Conservation (phyloP, 2,329 filamentous ascomycete species). For the Bipolaris oryzae region DNA sequence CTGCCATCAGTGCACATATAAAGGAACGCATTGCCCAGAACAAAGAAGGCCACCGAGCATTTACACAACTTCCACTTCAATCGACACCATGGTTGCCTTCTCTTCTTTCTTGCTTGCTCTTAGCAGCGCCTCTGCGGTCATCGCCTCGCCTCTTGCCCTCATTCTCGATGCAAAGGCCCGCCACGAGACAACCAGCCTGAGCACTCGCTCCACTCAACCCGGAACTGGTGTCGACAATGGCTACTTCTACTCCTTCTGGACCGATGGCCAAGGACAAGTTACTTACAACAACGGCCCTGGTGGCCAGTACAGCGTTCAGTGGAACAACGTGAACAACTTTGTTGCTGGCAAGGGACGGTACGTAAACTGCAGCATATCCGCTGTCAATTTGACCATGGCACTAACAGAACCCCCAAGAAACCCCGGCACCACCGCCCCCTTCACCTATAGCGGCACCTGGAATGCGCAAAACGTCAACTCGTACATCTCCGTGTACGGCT, state of each 20-base stretch:
- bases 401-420: constrained; percentile 32
- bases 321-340: constrained; percentile 60
- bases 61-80: constrained; percentile 2
- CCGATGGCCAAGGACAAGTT: constrained; percentile 56
- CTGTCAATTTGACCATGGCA: no score
- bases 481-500: constrained; percentile 65
- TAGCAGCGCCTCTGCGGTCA: constrained; percentile 30
- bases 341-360: constrained; percentile 64
- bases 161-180: constrained; percentile 22
- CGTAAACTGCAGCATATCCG: no score
- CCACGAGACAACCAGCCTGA: constrained; percentile 20
- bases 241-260: constrained; percentile 60
- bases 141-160: constrained; percentile 38
- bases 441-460: constrained; percentile 58
- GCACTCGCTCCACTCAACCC: constrained; percentile 24
- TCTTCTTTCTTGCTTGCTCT: constrained; percentile 39
- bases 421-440: constrained; percentile 56
- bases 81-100: constrained; percentile 37
- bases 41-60: constrained; percentile 16
- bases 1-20: constrained; percentile 25
- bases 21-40: constrained; percentile 7
- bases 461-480: constrained; percentile 54
- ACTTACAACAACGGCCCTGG: constrained; percentile 60
- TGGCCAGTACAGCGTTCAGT: constrained; percentile 55
- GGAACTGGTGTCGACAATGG: constrained; percentile 40